Evolutionary conservation across 2,329 filamentous ascomycete species (phyloP).

Genomic region (Nakataea oryzae): DNA sequence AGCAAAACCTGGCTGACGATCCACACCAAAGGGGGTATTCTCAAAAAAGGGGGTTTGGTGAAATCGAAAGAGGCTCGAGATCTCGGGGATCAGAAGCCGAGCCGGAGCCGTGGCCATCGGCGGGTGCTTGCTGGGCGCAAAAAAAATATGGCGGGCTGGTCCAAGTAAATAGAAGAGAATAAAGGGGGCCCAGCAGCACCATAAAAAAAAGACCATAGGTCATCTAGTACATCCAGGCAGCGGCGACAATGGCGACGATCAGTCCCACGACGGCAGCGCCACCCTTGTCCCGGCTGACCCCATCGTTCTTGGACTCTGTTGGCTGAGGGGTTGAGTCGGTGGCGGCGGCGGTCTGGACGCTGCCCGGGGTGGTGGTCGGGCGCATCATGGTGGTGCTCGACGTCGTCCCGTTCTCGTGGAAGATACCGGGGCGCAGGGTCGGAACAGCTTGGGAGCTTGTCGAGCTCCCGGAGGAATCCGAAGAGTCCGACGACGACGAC

Average conservation of each 20-base stretch:
- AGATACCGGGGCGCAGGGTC: slow-evolving; percentile 34
- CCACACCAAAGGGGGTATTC: background rate
- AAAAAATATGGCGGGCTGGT: background rate
- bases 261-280: slow-evolving; percentile 42
- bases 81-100: background rate
- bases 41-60: background rate
- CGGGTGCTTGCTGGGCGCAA: background rate
- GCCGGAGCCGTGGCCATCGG: background rate
- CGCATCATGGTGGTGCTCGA: background rate
- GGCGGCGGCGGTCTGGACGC: slow-evolving; percentile 8
- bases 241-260: slow-evolving; percentile 43
- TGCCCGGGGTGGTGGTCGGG: slow-evolving; percentile 4
- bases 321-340: slow-evolving; percentile 12
- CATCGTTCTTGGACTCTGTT: slow-evolving; percentile 29
- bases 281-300: slow-evolving; percentile 30
- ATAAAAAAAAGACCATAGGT: slow-evolving; percentile 4
- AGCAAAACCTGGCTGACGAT: background rate
- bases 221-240: slow-evolving; percentile 33
- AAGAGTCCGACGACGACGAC: slow-evolving; percentile 7
- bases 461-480: slow-evolving; percentile 9
- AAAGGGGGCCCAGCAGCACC: background rate
- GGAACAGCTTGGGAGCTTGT: slow-evolving; percentile 11
- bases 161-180: background rate
- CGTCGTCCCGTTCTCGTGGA: slow-evolving; percentile 36
- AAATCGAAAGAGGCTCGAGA: background rate